Conservation (phyloP, 2,329 filamentous ascomycete species). For the Ambrosiella beaveri region DNA sequence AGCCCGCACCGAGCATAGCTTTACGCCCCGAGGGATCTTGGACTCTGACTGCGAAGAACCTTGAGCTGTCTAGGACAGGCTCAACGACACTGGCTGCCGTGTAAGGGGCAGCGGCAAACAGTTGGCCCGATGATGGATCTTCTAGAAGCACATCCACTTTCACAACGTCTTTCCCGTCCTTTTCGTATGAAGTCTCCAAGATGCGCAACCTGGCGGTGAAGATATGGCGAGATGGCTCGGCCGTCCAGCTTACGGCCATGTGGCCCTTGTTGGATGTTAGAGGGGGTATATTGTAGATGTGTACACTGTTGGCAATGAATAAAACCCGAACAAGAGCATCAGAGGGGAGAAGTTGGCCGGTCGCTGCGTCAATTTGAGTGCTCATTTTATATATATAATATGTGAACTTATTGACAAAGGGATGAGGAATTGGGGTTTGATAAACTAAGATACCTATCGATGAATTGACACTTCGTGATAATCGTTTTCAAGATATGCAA, state of each 20-base stretch:
- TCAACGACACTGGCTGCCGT: conserved; percentile 49
- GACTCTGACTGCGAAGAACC: conserved; percentile 73
- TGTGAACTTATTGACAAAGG: background rate
- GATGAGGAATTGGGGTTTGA: background rate
- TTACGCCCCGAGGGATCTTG: conserved; percentile 59
- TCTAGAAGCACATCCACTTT: conserved; percentile 66
- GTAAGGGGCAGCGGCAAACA: conserved; percentile 77
- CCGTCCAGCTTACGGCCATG: conserved; percentile 60
- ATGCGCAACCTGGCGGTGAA: conserved; percentile 71
- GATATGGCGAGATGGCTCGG: conserved; percentile 53
- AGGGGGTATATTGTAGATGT: conserved; percentile 79
- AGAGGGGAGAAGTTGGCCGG: conserved; percentile 46
- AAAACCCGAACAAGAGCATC: conserved; percentile 75
- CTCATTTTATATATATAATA: conserved; percentile 23
- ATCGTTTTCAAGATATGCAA: no score
- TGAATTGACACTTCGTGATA: no score
- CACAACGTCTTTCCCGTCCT: conserved; percentile 31
- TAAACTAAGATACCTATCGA: background rate
- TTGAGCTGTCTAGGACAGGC: conserved; percentile 58
- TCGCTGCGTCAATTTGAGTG: conserved; percentile 45
- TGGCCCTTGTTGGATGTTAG: conserved; percentile 64
- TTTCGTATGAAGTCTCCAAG: conserved; percentile 51
- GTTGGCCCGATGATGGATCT: conserved; percentile 50
- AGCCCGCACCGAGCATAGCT: conserved; percentile 67
- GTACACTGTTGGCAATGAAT: conserved; percentile 55